phyloP scores from a whole-genome alignment of 2,329 filamentous ascomycete species.

The Cladosporium sp. region DNA sequence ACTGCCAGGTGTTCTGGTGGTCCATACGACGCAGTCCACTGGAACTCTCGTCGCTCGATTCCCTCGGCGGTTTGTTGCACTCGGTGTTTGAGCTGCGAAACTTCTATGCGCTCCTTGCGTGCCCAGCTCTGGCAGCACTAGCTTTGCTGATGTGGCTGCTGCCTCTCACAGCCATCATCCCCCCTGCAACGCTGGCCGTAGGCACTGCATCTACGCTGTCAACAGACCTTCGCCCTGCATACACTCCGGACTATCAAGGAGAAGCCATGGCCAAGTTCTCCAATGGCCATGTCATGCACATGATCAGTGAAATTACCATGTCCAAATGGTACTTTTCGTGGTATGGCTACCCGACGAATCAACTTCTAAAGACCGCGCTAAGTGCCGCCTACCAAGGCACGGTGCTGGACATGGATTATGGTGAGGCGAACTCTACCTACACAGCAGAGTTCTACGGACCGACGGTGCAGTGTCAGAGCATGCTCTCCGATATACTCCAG shows the following conservation, averaged over 20 bases:
- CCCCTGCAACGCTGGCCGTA: conserved; percentile 2
- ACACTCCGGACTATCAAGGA: background rate
- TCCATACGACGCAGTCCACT: background rate
- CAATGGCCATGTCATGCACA: background rate
- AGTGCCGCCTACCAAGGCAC: background rate
- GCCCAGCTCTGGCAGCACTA: background rate
- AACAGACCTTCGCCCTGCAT: background rate
- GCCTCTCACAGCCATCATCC: background rate
- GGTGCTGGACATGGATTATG: background rate
- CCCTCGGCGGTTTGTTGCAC: background rate
- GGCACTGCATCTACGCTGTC: background rate
- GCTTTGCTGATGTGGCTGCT: conserved; percentile 2
- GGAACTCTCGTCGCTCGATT: background rate
- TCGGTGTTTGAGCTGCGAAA: conserved; percentile 1
- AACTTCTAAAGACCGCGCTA: background rate
- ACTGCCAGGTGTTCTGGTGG: conserved; percentile 6
- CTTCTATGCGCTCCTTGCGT: background rate
- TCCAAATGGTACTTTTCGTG: background rate
- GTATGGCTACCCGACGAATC: background rate
- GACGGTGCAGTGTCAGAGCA: background rate
- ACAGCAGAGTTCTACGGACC: background rate
- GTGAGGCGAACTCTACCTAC: background rate
- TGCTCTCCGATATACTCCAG: background rate
- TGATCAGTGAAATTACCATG: conserved; percentile 2
- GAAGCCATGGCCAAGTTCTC: background rate